Base-by-base conservation (phyloP, 1,284 basidiomycete genomes). In the Cryptococcus depauperatus region DNA sequence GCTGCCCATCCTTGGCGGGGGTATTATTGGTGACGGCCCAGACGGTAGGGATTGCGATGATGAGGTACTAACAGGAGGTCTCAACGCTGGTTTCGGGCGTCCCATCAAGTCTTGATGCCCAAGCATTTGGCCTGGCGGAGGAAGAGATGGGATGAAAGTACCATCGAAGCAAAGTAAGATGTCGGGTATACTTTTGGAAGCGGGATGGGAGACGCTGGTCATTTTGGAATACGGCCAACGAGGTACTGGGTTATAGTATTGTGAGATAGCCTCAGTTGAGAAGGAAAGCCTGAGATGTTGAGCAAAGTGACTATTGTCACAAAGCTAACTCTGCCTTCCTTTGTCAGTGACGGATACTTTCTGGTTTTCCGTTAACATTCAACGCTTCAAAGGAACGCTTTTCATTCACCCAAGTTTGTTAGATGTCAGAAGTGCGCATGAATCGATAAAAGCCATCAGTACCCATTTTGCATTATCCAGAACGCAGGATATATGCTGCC, bases 51-150 rank as follows among this genome's bases (percentile, higher is more conserved):
- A n/a, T n/a, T n/a, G n/a, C n/a, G n/a, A n/a, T n/a, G n/a, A n/a
- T n/a, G n/a, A n/a, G n/a, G n/a, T n/a, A n/a, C n/a, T n/a, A n/a
- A n/a, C n/a, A n/a, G n/a, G n/a, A n/a, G n/a, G n/a, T n/a, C n/a
- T n/a, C n/a, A n/a, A n/a, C n/a, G n/a, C n/a, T n/a, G n/a, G n/a
- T n/a, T 37, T 37, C 11, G 44, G 29, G 30, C 50, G 43, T 13
- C 55, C 55, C 55, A 59, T 55, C n/a, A 59, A 41, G 19, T 49
- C 55, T 16, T 26, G 26, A 38, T 51, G 52, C 3, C 37, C 39
- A 27, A 54, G 22, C 5, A 3, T 35, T 4, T 46, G 51, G 4
- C 51, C 52, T 9, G 46, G 26, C n/a, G 35, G 46, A 2, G 54
- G 56, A 2, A 59, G 37, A 3, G 56, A 54, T 9, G 57, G 57